Percentiles rank a stretch among this genome's conserved stretches.
Evolutionary conservation across 768 basidiomycete species (phyloP).

Genomic region (Amanita thiersii): DNA sequence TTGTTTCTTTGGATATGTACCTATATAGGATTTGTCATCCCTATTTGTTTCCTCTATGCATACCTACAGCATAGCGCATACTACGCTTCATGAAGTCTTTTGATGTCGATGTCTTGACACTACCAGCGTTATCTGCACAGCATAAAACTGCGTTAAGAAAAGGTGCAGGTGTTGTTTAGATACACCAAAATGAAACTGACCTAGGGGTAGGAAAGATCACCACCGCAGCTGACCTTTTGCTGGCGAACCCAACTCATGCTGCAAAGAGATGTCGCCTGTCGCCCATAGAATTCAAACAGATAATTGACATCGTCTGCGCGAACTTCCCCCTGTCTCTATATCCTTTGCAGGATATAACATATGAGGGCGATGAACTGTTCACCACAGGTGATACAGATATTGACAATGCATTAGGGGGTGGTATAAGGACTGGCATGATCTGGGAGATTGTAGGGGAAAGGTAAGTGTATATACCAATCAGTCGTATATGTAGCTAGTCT

Average conservation of each 20-base stretch:
- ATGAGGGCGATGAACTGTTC: slow-evolving; percentile 37
- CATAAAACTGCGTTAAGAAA: slow-evolving; percentile 21
- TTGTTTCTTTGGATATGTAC: neutral
- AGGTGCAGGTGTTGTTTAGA: slow-evolving; percentile 16
- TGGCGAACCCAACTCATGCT: slow-evolving; percentile 41
- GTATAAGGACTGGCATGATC: slow-evolving; percentile 68
- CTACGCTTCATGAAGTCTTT: slow-evolving; percentile 1
- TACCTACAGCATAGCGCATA: neutral
- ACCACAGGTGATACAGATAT: slow-evolving; percentile 69
- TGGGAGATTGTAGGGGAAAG: slow-evolving; percentile 91
- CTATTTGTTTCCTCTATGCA: neutral
- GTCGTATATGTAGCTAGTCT: slow-evolving; percentile 1
- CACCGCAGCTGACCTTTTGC: slow-evolving; percentile 40
- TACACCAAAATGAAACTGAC: neutral
- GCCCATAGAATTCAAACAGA: slow-evolving; percentile 36
- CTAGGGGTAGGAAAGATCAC: slow-evolving; percentile 35
- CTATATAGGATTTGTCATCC: neutral
- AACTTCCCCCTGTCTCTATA: slow-evolving; percentile 28
- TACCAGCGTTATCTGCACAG: slow-evolving; percentile 8
- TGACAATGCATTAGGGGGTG: slow-evolving; percentile 70
- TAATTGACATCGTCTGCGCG: slow-evolving; percentile 43
- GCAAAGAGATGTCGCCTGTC: slow-evolving; percentile 48
- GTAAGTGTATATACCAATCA: slow-evolving; percentile 30
- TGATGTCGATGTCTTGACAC: slow-evolving; percentile 1
- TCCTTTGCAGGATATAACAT: slow-evolving; percentile 30